Percentiles rank a stretch among this genome's conserved stretches.
These are phyloP conservation scores for Agrocybe pediades DNA, from an alignment of 768 basidiomycete species.

Conservation along the genomic window DNA sequence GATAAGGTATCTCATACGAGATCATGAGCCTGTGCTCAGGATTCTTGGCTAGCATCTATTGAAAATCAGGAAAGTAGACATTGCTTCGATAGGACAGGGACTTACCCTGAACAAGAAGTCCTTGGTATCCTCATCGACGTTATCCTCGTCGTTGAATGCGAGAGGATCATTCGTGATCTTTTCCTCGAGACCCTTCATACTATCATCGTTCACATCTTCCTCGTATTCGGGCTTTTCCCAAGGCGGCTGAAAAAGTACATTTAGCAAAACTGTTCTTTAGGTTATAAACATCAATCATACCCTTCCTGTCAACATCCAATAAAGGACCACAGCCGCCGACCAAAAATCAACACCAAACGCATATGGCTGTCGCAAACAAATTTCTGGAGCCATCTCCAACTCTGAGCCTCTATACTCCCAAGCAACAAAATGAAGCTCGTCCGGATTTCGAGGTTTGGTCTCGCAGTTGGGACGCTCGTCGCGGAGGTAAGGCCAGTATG, in stretches of 20 bases:
- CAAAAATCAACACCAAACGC: conserved; percentile 61
- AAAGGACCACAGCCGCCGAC: conserved; percentile 77
- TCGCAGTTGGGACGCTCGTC: conserved; percentile 22
- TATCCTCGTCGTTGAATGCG: conserved; percentile 23
- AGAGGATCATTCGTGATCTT: conserved; percentile 26
- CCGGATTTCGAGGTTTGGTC: conserved; percentile 20
- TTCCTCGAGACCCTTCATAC: conserved; percentile 12
- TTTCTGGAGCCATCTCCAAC: conserved; percentile 35
- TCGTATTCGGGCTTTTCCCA: conserved; percentile 22
- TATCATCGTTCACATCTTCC: conserved; percentile 13
- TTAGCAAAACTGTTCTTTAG: not conserved
- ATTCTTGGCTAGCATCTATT: conserved; percentile 29
- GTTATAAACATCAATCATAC: conserved; percentile 15
- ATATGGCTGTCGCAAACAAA: conserved; percentile 23
- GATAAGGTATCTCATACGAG: conserved; percentile 27
- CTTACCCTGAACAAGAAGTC: conserved; percentile 26
- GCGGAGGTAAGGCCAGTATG: conserved; percentile 31
- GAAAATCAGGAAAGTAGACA: not conserved
- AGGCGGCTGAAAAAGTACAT: conserved; percentile 20
- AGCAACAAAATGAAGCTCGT: conserved; percentile 26
- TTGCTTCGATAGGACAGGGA: not conserved
- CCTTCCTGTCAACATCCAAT: conserved; percentile 68
- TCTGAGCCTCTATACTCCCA: conserved; percentile 29
- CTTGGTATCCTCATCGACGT: conserved; percentile 24
- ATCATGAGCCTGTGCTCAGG: conserved; percentile 26